Evolutionary conservation across 2,329 filamentous ascomycete genomes (phyloP).

Genomic region (Fusarium proliferatum): DNA sequence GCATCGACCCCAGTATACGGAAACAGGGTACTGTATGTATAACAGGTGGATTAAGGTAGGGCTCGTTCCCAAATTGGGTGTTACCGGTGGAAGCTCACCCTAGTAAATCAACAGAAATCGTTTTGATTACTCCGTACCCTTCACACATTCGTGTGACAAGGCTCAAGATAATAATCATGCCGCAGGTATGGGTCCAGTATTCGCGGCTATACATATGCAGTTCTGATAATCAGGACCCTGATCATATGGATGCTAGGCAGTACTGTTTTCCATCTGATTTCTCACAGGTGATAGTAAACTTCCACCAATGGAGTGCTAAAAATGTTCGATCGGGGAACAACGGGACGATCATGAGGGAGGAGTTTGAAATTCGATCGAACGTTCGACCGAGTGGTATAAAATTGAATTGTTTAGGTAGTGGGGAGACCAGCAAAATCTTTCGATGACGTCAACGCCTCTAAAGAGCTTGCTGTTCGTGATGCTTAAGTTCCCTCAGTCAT

Average conservation of each 20-base stretch:
- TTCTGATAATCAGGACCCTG: conserved; percentile 23
- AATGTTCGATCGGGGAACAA: background rate
- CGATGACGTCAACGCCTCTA: conserved; percentile 43
- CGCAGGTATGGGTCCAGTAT: conserved; percentile 20
- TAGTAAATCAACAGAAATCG: background rate
- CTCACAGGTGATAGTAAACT: conserved; percentile 14
- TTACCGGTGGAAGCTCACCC: conserved; percentile 10
- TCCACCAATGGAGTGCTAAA: conserved; percentile 29
- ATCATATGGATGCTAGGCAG: conserved; percentile 2
- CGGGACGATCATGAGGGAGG: background rate
- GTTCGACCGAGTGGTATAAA: background rate
- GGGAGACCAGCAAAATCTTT: background rate
- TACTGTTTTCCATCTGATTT: background rate
- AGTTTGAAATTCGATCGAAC: background rate
- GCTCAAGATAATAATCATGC: conserved; percentile 14
- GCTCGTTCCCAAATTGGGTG: conserved; percentile 27
- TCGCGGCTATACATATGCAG: conserved; percentile 15
- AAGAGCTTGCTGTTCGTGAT: conserved; percentile 28
- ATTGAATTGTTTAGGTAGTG: background rate
- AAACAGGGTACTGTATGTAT: conserved; percentile 11
- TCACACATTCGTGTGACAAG: conserved; percentile 14
- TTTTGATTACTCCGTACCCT: background rate
- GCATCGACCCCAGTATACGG: conserved; percentile 22
- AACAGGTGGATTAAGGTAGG: conserved; percentile 25
- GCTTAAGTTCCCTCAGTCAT: background rate